A percentile compares a stretch with the other conserved stretches of the same genome.
Conservation (phyloP, 73 alveolate genomes). For the Breviolum minutum region DNA sequence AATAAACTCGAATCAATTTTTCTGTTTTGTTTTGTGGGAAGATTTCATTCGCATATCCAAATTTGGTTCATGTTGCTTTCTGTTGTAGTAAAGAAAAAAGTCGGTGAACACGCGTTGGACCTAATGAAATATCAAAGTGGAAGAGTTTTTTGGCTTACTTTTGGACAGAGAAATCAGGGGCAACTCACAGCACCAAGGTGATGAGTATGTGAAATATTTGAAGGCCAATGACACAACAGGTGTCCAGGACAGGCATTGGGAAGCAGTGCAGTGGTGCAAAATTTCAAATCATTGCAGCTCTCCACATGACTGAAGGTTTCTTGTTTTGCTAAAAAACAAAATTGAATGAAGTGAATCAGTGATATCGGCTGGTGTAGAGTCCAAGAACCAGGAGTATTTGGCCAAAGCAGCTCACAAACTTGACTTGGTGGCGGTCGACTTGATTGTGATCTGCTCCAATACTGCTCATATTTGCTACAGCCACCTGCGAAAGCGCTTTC, state of each 20-base stretch:
- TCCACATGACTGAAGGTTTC: background rate
- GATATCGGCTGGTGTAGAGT: no score
- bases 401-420: conserved; percentile 54
- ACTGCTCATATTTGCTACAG: conserved; percentile 89
- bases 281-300: background rate
- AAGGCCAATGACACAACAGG: conserved; percentile 65
- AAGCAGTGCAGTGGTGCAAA: background rate
- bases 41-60: no score
- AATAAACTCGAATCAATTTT: background rate
- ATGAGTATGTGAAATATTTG: conserved; percentile 73
- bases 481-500: conserved; percentile 71
- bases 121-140: no score
- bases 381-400: conserved; percentile 47
- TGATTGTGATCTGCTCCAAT: conserved; percentile 73
- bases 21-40: no score
- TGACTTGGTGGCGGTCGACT: conserved; percentile 76
- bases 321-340: background rate
- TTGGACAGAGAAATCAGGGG: no score
- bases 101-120: no score
- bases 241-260: conserved; percentile 40
- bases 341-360: background rate
- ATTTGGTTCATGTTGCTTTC: no score
- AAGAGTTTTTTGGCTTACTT: no score
- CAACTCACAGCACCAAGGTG: conserved; percentile 10
- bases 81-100: no score